phyloP scores from a whole-genome alignment of 2,329 filamentous ascomycete species.

The Pseudocercospora vitis region DNA sequence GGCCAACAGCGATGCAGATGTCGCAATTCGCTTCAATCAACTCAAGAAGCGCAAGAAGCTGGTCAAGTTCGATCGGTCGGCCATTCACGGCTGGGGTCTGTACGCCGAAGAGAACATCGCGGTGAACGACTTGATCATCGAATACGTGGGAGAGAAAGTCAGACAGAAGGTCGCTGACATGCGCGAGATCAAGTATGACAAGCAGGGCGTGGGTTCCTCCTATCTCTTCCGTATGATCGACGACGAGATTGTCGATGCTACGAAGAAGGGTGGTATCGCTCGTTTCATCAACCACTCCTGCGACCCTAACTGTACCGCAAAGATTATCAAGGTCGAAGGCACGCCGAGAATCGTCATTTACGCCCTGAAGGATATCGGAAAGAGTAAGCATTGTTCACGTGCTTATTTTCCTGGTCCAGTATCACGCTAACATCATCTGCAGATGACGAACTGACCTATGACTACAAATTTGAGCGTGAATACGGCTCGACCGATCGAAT shows the following conservation, averaged over 20 bases:
- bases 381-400: conserved; percentile 65
- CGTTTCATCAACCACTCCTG: conserved; percentile 99
- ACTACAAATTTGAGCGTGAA: conserved; percentile 99
- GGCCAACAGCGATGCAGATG: conserved; percentile 72
- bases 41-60: conserved; percentile 99
- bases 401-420: too few relatives aligned
- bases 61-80: conserved; percentile 94
- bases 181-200: conserved; percentile 85
- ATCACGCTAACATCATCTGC: conserved; percentile 21
- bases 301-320: conserved; percentile 96
- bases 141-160: conserved; percentile 97
- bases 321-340: conserved; percentile 98
- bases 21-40: conserved; percentile 96
- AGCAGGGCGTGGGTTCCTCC: conserved; percentile 94
- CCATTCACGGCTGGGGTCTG: conserved; percentile 97
- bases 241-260: conserved; percentile 95
- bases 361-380: conserved; percentile 87
- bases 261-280: conserved; percentile 96
- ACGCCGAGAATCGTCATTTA: conserved; percentile 99
- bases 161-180: conserved; percentile 97
- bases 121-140: conserved; percentile 99
- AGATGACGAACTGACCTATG: conserved; percentile 99
- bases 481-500: conserved; percentile 93
- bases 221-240: conserved; percentile 99
- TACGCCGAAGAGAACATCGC: conserved; percentile 97